Base-by-base conservation (phyloP, 2,329 filamentous ascomycete species). In the Biscogniauxia mediterranea region DNA sequence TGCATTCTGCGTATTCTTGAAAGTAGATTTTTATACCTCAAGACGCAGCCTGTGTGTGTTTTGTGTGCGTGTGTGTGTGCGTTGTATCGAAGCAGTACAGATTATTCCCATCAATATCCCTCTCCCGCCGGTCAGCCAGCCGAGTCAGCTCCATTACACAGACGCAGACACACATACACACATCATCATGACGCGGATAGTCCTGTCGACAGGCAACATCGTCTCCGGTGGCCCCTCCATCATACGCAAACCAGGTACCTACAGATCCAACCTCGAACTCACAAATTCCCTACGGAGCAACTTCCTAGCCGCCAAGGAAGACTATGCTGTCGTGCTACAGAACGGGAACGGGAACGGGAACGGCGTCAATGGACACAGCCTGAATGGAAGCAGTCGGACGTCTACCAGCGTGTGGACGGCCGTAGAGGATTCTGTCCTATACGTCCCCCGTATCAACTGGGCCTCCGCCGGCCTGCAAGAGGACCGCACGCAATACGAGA, bases 231-330 rank as follows among this genome's bases (percentile, higher is more conserved):
- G 91, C 60, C 90, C 91, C 60, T 92, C 92, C 55, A 89, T 97
- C 65, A 89, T 97, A 75, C 89, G 92, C 64, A 91, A 91, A 71
- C 87, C 89, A 17, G 84, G 88, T 62, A 85, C 86, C 66, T 88
- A 88, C 73, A 92, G 93, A 74, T 97, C 94, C 58, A 98, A 98
- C 75, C 88, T 93, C 69, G 95, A 99, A 77, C 86, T 99, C 69
- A 90, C 93, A 66, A 93, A 92, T 71, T 92, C 93, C 2, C 85
- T 99, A 19, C 90, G 91, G 69, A 87, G 88, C 72, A 97, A 94
- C 77, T 92, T 98, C 75, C 75, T 86, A 57, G 86, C 89, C 28
- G 89, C 90, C 49, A 89, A 92, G 74, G 80, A 89, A 71, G 85
- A 88, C 68, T 85, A 85, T 66, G 76, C 73, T 58, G 72, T 63